Base-by-base conservation (phyloP, 2,329 filamentous ascomycete genomes). In the Didymella pomorum region DNA sequence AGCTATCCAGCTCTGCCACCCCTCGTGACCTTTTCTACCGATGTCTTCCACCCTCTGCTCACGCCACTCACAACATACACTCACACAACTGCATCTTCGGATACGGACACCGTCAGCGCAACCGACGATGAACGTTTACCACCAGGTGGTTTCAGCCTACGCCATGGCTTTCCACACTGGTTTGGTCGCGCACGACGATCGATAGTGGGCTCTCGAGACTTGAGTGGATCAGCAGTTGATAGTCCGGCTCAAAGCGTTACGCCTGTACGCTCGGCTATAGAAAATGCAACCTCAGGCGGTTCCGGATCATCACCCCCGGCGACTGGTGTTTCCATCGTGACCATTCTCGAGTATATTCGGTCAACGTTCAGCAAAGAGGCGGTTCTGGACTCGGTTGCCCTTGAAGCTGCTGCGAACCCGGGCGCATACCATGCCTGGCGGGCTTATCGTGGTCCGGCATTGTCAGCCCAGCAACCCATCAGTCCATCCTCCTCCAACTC, bases 391-490 rank as follows among this genome's bases (percentile, higher is more conserved):
- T 85, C 85, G 0, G 81, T 98, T 20, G 89, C 92, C 1, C 79
- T 96, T 0, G 87, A 92, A 63, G 91, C 91, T 18, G 92, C 93
- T 0, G 94, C 92, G 1, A 97, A 98, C 68, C 88, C 91, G 2
- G 92, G 93, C 7, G 95, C 94, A 21, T 98, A 93, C 90, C 91
- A 97, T 79, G 94, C 94, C 4, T 98, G 94, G 94, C 85, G 87
- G 68, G 86, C 90, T 7, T 85, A 94, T 74, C 86, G 88, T 54
- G 79, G 80, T 47, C 79, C 78, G 20, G 48, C 64, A n/a, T 63
- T 73, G 53, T 71, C 72, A 42, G 60, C 60, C 23, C 66, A 62
- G 43, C 67, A 65, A 10, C 61, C 64, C 31, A 62, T 72, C 66
- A 61, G 73, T 68, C 67, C 75, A 65, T 61, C 69, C 18, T 62